Percentiles rank a stretch among this genome's conserved stretches.
These are phyloP conservation scores for Cronartium quercuum DNA, from an alignment of 1,284 basidiomycete genomes.

Conservation along the genomic window DNA sequence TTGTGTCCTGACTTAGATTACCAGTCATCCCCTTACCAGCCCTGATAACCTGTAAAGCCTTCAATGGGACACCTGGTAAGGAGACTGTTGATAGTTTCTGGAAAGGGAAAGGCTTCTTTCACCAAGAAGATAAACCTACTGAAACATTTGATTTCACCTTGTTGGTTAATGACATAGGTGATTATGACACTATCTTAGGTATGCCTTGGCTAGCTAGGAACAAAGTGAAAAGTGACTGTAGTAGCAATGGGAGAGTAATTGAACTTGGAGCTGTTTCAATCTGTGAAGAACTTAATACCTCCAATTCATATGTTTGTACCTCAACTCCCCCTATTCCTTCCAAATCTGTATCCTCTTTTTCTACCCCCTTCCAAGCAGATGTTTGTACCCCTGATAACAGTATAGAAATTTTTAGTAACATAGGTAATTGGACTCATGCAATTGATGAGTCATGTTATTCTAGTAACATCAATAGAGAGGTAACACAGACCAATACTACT, in stretches of 20 bases:
- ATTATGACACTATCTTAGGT: conserved; percentile 15
- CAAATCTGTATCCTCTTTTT: no score
- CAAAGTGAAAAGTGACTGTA: background rate
- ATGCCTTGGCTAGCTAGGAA: conserved; percentile 7
- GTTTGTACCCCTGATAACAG: no score
- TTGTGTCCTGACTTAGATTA: background rate
- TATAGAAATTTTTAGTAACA: no score
- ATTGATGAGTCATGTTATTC: background rate
- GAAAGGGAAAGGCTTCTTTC: background rate
- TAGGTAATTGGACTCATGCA: background rate
- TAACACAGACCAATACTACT: background rate
- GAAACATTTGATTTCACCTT: background rate
- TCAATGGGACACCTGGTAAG: background rate
- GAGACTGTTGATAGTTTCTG: background rate
- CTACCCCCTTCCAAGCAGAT: no score
- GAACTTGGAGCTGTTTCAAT: background rate
- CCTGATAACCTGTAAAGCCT: background rate
- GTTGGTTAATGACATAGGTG: background rate
- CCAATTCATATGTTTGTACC: background rate
- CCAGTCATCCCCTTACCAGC: background rate
- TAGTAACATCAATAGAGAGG: background rate
- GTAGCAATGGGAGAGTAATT: background rate
- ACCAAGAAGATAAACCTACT: background rate
- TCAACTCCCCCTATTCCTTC: background rate
- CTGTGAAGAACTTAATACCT: background rate